Evolutionary conservation across 2,329 filamentous ascomycete species (phyloP), one percentile per base, ranked within the genome.

Genomic region (Colletotrichum agaves): DNA sequence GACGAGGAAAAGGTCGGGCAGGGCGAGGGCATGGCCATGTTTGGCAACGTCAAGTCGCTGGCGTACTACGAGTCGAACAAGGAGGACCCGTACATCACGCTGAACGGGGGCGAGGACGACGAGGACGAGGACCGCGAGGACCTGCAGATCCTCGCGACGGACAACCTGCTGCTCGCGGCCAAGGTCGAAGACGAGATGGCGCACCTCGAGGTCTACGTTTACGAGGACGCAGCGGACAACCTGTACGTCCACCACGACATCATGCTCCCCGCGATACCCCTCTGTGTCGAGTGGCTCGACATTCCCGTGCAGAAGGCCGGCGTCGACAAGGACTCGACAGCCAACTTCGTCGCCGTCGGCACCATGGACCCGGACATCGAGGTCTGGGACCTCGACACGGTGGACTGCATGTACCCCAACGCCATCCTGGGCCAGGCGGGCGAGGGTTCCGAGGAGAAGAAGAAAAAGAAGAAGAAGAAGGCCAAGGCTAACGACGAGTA

Each of bases 171-270:
- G 37, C 84, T 99, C 53, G 93, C 95, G 11, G 94, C 94, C 71
- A 95, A 97, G 82, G 91, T 98, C 58, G 96, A 99, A 80, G 96
- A 99, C 74, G 96, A 99, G 78, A 90, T 99, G 69, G 95, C 96
- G 17, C 95, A 98, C 79, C 85, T 99, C 27, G 96, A 99, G 79
- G 92, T 98, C 19, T 98, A 98, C 76, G 94, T 99, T 31, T 99
- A 98, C 81, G 96, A 99, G 79, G 96, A 98, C 74, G 89, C 89
- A 70, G 92, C 91, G 49, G 96, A 98, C 81, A 99, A 99, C 78
- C 90, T 99, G 69, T 99, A 99, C 79, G 95, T 99, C 23, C 96
- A 99, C 82, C 96, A 99, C 86, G 96, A 99, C 80, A 97, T 99
- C 74, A 98, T 99, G 95, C 87, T 99, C 63, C 96, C 96, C 35